These are phyloP conservation scores for Citrus sp. DNA, from an alignment of 345 rosid species.

Conservation along the genomic window DNA sequence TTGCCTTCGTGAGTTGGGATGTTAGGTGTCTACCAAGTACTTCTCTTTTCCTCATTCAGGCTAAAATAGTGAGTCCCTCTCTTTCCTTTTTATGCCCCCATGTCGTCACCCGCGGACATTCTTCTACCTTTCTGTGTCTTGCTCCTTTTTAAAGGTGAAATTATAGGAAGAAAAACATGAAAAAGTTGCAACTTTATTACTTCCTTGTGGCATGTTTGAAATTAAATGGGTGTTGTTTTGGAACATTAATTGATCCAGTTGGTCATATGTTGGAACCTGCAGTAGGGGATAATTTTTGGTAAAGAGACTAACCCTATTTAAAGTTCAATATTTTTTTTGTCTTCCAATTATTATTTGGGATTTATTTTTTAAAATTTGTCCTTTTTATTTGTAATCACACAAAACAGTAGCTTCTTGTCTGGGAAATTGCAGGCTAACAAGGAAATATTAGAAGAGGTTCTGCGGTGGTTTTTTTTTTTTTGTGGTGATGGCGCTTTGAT, in stretches of 20 bases:
- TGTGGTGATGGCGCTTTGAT: not conserved
- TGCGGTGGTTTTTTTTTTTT: too few relatives aligned
- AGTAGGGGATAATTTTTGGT: not conserved
- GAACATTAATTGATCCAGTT: not conserved
- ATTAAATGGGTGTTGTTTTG: not conserved
- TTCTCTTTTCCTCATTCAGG: not conserved
- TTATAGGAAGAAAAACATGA: not conserved
- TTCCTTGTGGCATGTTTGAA: not conserved
- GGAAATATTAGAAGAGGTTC: not conserved
- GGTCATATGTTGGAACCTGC: not conserved
- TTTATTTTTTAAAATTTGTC: not conserved
- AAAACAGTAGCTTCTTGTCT: not conserved
- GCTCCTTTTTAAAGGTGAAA: not conserved
- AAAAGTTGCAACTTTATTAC: not conserved
- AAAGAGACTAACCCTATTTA: not conserved
- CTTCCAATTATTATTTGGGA: too few relatives aligned
- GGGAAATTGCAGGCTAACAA: not conserved
- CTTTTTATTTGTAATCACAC: not conserved
- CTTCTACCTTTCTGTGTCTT: not conserved
- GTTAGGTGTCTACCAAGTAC: not conserved
- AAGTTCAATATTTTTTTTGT: not conserved
- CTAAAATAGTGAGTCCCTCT: not conserved
- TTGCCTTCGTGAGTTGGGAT: not conserved
- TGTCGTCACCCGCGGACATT: not conserved
- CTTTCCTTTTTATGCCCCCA: too few relatives aligned